phyloP scores from a whole-genome alignment of 805 yeast species.

The Blastobotrys terrestris region DNA sequence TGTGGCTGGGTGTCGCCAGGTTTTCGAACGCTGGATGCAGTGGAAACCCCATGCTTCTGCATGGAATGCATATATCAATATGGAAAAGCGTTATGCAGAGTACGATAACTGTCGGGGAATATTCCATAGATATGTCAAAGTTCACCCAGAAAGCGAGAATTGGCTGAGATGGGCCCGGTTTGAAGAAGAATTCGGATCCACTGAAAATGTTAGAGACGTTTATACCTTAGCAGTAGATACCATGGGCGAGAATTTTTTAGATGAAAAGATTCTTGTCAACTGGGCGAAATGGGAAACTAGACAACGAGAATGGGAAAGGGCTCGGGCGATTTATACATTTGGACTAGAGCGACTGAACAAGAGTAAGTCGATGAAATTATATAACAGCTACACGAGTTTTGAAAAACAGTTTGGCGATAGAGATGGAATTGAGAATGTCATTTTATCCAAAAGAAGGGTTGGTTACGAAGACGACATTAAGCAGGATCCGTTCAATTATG shows the following conservation, averaged over 20 bases:
- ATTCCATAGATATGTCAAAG: slow-evolving; percentile 49
- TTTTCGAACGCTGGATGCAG: slow-evolving; percentile 73
- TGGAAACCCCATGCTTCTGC: slow-evolving; percentile 66
- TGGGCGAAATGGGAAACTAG: slow-evolving; percentile 73
- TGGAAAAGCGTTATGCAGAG: slow-evolving; percentile 64
- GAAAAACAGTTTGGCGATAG: slow-evolving; percentile 60
- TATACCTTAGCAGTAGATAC: slow-evolving; percentile 60
- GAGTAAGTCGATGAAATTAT: slow-evolving; percentile 33
- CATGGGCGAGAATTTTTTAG: slow-evolving; percentile 24
- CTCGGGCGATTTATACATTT: slow-evolving; percentile 49
- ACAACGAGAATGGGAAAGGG: slow-evolving; percentile 55
- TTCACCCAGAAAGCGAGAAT: slow-evolving; percentile 46
- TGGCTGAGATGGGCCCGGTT: slow-evolving; percentile 76
- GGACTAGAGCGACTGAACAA: slow-evolving; percentile 43
- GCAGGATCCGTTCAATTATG: slow-evolving; percentile 52
- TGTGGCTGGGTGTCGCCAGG: slow-evolving; percentile 49
- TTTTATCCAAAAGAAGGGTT: slow-evolving; percentile 47
- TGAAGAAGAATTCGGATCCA: slow-evolving; percentile 50
- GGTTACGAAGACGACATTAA: slow-evolving; percentile 47
- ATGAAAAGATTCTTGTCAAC: slow-evolving; percentile 36
- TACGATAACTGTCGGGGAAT: slow-evolving; percentile 51
- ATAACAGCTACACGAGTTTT: slow-evolving; percentile 46
- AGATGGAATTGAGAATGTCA: slow-evolving; percentile 46
- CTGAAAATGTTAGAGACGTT: slow-evolving; percentile 50
- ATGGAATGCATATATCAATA: slow-evolving; percentile 68